Base-by-base conservation (phyloP, 179 eudicot genomes). In the Carnegiea gigantea region DNA sequence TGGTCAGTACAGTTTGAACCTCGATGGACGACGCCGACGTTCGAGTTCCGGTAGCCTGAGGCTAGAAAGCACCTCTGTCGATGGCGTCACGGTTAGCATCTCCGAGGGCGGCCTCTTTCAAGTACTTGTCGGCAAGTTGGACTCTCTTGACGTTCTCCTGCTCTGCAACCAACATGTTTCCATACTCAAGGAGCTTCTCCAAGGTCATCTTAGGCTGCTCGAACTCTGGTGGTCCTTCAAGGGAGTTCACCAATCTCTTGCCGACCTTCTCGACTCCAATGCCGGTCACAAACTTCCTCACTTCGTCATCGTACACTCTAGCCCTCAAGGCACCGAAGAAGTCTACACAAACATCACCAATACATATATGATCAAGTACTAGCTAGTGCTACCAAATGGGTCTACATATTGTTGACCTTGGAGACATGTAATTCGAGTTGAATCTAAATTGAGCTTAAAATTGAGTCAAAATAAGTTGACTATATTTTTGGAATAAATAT, bases 81-180 rank as follows among this genome's bases (percentile, higher is more conserved):
- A 91, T 87, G 71, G 91, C 28, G 70, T 93, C 97, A 73, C 84
- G 81, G 89, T 93, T 93, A 18, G 97, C 97, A 36, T 93, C 92
- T 36, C 97, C 97, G 53, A 93, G 92, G 9, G 97, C 95, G n/a
- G 97, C 97, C 49, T 84, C 85, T 24, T 76, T 90, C 89, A 93
- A 24, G 86, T 93, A 93, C 78, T 77, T 83, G 79, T 92, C 97
- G 12, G 97, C 95, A 70, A 93, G 82, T 73, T 93, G 97, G 49
- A 93, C 97, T 86, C 97, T 90, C 97, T 93, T 93, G 38, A 93
- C 97, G 23, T 93, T 93, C 77, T 90, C 94, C 77, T 93, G 97
- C 75, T 93, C 97, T 38, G 85, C 85, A 77, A 93, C 97, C 43
- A 93, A 90, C 97, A 93, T 92, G 89, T 86, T 76, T 18, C 97